Base-by-base conservation (phyloP, 257 asterid species). In the Solanum clarkiae region DNA sequence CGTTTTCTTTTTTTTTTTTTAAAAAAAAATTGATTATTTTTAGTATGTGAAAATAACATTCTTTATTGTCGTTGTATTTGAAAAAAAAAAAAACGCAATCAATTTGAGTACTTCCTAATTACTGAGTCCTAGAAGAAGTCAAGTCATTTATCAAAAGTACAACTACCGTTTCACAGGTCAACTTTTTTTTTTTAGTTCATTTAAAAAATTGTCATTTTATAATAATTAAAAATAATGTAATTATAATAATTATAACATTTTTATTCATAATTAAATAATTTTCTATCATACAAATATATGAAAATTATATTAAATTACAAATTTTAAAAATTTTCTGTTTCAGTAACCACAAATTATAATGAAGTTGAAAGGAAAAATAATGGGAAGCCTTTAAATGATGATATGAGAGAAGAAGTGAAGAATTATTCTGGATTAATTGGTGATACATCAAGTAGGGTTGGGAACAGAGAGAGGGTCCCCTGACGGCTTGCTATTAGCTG, bases 401-500 rank as follows among this genome's bases (percentile, higher is more conserved):
- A 47, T 22, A 62, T 36, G 63, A 44, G 51, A 24, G 26, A 57
- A 69, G 53, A 87, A 84, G 26, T n/a, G 18, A 16, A 26, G 18
- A 69, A 56, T 85, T 26, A 80, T 70, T 56, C 11, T 59, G n/a
- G 20, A 65, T 65, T 29, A 32, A 75, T 81, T 79, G 85, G 74
- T 86, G 54, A 86, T 88, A 85, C 70, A 89, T 87, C 81, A 81
- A 87, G 85, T 87, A 85, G 88, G 55, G 82, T 77, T 75, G 57
- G 72, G 70, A 80, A 81, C 47, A 85, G 42, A 53, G 60, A 75
- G 87, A 51, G 91, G 97, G 97, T 90, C 97, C 97, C 86, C 57
- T 84, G 91, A 87, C 91, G 89, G 93, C 94, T 88, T 85, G 60
- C 87, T 72, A 89, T 91, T 92, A 92, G 98, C 98, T 92, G 94